Base-by-base conservation (phyloP, 257 asterid genomes). In the Plectranthus barbatus region DNA sequence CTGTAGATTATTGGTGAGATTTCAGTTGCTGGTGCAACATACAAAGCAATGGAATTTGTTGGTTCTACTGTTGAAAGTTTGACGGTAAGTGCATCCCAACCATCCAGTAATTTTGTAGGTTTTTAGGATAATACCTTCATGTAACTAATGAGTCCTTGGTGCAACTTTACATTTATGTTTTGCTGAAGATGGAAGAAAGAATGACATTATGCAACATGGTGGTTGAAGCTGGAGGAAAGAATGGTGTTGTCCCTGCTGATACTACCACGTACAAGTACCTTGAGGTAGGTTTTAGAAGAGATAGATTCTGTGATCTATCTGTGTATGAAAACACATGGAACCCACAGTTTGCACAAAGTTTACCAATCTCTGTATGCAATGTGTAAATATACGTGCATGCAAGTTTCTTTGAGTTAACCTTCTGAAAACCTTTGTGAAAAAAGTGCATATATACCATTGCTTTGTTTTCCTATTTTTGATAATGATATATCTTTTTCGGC, bases 151-250 rank as follows among this genome's bases (percentile, higher is more conserved):
- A 34, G 12, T 37, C 7, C 48, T 49, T 54, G 44, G 45, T 46
- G 20, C 52, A 19, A 47, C 56, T 33, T 62, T 51, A 13, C 18
- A 26, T 72, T 53, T 66, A n/a, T 46, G 9, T 46, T 34, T 58
- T 67, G 58, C 37, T 12, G 20, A 70, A 93, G 99, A 93, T 93
- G 99, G 99, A 93, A 80, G 99, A 93, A 80, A 84, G 99, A 77
- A 87, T 93, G 97, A 93, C 99, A 60, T 75, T 93, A 73, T 93
- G 99, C 94, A 93, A 80, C 79, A 93, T 93, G 97, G 99, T 87
- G 51, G 86, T 93, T 48, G 97, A 90, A 77, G 99, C 99, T 49
- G 96, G 98, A 19, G 98, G 95, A 36, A 91, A 91, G 79, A 91
- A 91, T 69, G 98, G 98, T 15, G 73, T 93, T 42, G 81, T 93